phyloP scores from a whole-genome alignment of 75 land plant species.

The Cryptomeria japonica region DNA sequence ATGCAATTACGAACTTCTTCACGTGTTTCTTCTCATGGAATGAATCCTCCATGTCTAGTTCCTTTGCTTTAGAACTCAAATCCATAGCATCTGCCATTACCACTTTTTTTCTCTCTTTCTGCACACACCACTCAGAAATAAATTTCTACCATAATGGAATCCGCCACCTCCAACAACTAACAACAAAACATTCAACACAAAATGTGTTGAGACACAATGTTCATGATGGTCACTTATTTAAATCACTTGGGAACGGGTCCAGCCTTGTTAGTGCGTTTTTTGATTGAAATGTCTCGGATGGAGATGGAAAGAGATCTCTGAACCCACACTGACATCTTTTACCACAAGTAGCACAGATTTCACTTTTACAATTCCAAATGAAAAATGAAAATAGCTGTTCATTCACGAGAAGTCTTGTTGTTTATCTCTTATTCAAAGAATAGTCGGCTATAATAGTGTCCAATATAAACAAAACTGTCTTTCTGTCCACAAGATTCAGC shows the following conservation, averaged over 20 bases:
- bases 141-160: background rate
- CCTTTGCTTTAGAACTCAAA: background rate
- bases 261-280: background rate
- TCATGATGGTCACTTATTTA: background rate
- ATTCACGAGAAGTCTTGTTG: background rate
- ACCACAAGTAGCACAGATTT: background rate
- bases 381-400: background rate
- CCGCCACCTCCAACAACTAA: background rate
- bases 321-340: background rate
- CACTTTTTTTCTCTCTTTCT: background rate
- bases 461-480: background rate
- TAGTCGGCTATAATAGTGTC: background rate
- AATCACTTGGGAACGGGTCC: background rate
- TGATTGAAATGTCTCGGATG: background rate
- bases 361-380: background rate
- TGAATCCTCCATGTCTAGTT: background rate
- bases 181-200: too few relatives aligned
- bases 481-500: background rate
- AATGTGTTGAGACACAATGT: background rate
- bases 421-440: background rate
- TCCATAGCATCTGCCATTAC: background rate
- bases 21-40: constrained; percentile 1
- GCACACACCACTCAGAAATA: background rate
- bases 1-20: constrained; percentile 61
- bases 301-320: background rate